A percentile compares a stretch with the other conserved stretches of the same genome.
Conservation (phyloP, 2,329 filamentous ascomycete genomes). For the Fusarium temperatum region DNA sequence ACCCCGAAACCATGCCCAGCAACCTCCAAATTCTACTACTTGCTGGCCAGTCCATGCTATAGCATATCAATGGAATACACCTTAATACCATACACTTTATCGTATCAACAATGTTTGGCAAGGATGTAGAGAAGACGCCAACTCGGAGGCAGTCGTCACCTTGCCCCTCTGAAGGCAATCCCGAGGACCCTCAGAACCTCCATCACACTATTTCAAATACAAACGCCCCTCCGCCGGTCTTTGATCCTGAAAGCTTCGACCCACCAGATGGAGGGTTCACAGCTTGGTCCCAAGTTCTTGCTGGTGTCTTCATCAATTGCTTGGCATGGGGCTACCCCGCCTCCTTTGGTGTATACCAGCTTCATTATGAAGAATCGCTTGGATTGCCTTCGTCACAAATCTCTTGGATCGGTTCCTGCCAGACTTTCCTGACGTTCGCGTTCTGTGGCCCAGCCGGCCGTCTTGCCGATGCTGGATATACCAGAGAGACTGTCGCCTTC, state of each 20-base stretch:
- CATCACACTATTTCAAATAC: conserved; percentile 39
- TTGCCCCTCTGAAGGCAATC: background rate
- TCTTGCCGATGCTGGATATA: conserved; percentile 61
- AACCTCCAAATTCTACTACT: background rate
- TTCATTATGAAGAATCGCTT: conserved; percentile 55
- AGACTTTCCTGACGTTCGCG: conserved; percentile 60
- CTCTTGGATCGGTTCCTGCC: conserved; percentile 59
- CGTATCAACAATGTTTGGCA: conserved; percentile 30
- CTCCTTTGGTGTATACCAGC: conserved; percentile 63
- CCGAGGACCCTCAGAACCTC: conserved; percentile 13
- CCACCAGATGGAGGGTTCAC: conserved; percentile 56
- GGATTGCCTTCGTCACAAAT: conserved; percentile 48
- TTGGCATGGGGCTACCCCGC: conserved; percentile 61
- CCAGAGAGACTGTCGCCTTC: conserved; percentile 50
- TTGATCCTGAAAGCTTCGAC: conserved; percentile 34
- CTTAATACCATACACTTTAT: background rate
- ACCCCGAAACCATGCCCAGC: background rate
- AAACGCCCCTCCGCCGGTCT: conserved; percentile 34
- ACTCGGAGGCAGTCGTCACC: conserved; percentile 2
- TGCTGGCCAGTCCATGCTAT: background rate
- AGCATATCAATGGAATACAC: conserved; percentile 13
- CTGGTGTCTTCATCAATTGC: conserved; percentile 57
- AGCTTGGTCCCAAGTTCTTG: conserved; percentile 62
- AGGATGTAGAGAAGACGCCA: conserved; percentile 33
- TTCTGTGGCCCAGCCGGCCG: conserved; percentile 59